phyloP scores from a whole-genome alignment of 2,329 filamentous ascomycete genomes.

The Amauroascus niger region DNA sequence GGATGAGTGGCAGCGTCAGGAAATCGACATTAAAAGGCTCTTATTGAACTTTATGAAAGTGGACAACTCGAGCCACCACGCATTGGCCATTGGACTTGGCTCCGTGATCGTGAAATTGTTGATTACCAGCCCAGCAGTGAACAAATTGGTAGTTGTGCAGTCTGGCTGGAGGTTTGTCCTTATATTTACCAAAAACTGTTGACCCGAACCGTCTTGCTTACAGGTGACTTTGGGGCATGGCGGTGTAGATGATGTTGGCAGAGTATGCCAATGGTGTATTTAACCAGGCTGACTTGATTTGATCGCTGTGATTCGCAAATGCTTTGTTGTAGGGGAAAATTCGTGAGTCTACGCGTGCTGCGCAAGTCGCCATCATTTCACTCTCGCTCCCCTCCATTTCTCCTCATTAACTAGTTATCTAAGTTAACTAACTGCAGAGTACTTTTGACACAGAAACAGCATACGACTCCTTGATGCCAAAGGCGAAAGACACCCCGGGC shows the following conservation, averaged over 20 bases:
- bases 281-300: too few relatives aligned
- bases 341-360: too few relatives aligned
- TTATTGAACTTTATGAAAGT: slow-evolving; percentile 2
- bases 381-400: too few relatives aligned
- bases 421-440: too few relatives aligned
- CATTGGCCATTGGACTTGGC: background rate
- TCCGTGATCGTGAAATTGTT: slow-evolving; percentile 24
- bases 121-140: slow-evolving; percentile 13
- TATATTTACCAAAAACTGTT: background rate
- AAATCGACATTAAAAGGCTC: background rate
- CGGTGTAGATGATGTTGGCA: background rate
- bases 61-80: background rate
- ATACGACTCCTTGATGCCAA: background rate
- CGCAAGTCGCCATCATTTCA: too few relatives aligned
- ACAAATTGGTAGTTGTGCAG: background rate
- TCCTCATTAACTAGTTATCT: too few relatives aligned
- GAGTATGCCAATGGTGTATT: background rate
- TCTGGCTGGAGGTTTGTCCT: background rate
- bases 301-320: too few relatives aligned
- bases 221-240: background rate
- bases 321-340: too few relatives aligned
- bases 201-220: background rate
- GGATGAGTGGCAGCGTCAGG: slow-evolving; percentile 1
- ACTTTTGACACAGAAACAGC: too few relatives aligned
- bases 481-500: background rate